Percentiles rank a stretch among this genome's conserved stretches.
Conservation (phyloP, 345 rosid species). For the Citrus australasica region DNA sequence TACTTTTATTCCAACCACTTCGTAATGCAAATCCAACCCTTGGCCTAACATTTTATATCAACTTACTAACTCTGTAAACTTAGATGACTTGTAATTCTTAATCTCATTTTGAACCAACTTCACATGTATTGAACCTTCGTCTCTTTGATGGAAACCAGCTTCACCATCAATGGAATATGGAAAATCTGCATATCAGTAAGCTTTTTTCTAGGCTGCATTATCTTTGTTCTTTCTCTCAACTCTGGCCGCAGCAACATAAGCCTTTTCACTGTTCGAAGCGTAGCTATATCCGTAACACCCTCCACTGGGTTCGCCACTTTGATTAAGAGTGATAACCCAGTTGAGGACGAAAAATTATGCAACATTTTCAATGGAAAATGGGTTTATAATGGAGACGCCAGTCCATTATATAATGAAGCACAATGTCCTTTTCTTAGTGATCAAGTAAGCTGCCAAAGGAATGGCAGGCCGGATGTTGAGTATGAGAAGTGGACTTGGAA, state of each 20-base stretch:
- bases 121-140: neutral
- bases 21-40: neutral
- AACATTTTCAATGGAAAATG: constrained; percentile 50
- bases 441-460: constrained; percentile 44
- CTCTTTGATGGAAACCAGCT: constrained; percentile 8
- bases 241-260: neutral
- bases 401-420: constrained; percentile 24
- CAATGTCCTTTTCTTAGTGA: constrained; percentile 49
- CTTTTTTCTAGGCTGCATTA: constrained; percentile 20
- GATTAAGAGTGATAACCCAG: neutral
- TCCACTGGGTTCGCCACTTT: neutral
- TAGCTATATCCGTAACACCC: neutral
- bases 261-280: constrained; percentile 13
- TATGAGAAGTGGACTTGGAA: constrained; percentile 63
- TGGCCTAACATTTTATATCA: neutral
- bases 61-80: neutral
- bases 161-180: constrained; percentile 29
- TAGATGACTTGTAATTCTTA: neutral
- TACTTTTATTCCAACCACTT: neutral
- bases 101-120: neutral
- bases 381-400: constrained; percentile 35
- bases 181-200: constrained; percentile 30
- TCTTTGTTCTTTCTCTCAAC: constrained; percentile 16
- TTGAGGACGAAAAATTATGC: constrained; percentile 18
- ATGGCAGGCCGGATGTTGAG: constrained; percentile 43